These are phyloP conservation scores for Blepharisma stoltei DNA, from an alignment of 73 alveolate species.

Conservation along the genomic window DNA sequence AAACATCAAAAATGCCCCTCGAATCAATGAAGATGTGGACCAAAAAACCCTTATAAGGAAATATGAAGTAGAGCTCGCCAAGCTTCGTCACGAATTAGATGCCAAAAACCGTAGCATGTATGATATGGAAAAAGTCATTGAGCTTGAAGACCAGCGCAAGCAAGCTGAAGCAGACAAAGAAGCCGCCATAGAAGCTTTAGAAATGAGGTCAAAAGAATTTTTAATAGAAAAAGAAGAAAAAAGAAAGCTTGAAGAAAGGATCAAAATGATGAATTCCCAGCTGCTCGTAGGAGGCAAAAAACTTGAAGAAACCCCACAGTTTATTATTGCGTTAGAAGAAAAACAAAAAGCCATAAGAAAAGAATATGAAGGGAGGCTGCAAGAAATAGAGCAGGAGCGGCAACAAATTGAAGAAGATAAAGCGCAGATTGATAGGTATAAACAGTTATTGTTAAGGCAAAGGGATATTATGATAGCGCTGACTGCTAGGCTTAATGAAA, in stretches of 20 bases:
- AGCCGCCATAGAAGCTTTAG: slow-evolving; percentile 93
- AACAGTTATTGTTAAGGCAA: slow-evolving; percentile 92
- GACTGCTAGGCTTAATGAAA: slow-evolving; percentile 94
- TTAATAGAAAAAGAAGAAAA: slow-evolving; percentile 91
- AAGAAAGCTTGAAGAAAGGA: slow-evolving; percentile 92
- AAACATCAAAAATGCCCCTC: slow-evolving; percentile 93
- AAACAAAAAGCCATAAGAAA: slow-evolving; percentile 62
- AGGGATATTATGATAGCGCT: slow-evolving; percentile 98
- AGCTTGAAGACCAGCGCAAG: slow-evolving; percentile 85
- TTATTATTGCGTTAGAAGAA: slow-evolving; percentile 88
- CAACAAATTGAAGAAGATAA: slow-evolving; percentile 89
- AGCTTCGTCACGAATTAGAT: slow-evolving; percentile 89
- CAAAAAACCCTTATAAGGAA: slow-evolving; percentile 90
- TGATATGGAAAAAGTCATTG: slow-evolving; percentile 60
- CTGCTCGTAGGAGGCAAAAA: slow-evolving; percentile 94
- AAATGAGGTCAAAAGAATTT: slow-evolving; percentile 86
- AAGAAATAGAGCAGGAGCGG: slow-evolving; percentile 93
- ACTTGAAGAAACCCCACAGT: slow-evolving; percentile 94
- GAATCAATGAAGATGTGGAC: slow-evolving; percentile 92
- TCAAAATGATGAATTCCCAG: slow-evolving; percentile 87
- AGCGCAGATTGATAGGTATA: slow-evolving; percentile 93
- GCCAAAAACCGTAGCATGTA: slow-evolving; percentile 63
- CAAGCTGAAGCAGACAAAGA: slow-evolving; percentile 93
- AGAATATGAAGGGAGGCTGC: slow-evolving; percentile 81
- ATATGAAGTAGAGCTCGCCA: slow-evolving; percentile 94